Evolutionary conservation across 352 stramenopile genomes (phyloP), one percentile per base, ranked within the genome.

Genomic region (Globisporangium sylvaticum): DNA sequence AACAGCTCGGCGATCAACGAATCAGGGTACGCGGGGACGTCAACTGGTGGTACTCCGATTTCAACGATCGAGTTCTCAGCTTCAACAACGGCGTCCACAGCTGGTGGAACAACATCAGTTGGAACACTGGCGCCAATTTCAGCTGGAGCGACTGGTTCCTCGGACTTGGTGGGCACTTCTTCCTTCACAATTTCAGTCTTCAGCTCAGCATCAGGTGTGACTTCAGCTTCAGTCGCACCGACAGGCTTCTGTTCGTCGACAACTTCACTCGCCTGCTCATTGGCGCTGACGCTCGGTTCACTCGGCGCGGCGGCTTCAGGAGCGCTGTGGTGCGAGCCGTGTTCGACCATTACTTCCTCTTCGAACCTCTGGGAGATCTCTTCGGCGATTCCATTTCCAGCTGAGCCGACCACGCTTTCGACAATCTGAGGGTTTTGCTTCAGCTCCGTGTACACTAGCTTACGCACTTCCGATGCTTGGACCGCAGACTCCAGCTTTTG

Each of bases 371-470:
- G 44, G 12, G 46, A 32, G 27, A 31, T 58, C n/a, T 65, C 44
- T 18, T 48, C 59, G 27, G 42, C n/a, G 18, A 48, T 14, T 29
- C 8, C 59, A 31, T 22, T 3, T 31, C 9, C 42, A 39, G n/a
- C 59, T 31, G 44, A 55, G 0, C 44, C 50, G 10, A 42, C 58
- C 14, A 58, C 42, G 27, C 27, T 65, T 25, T 65, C 65, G 2
- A 46, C 39, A 48, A 66, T 37, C 27, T 66, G 52, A 8, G 58
- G 59, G 39, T 70, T 65, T 25, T 70, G 24, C 58, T 61, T 62
- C 15, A 70, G 59, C 44, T 70, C 65, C n/a, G 58, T 58, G 59
- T 66, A 70, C 27, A 70, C 65, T 14, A 70, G 37, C 52, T 70
- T 66, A 22, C 59, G 65, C 3, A 70, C 65, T 25, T 66, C 65